A percentile compares a stretch with the other conserved stretches of the same genome.
Conservation (phyloP, 208 protist species). For the Trypanosoma cruzi region DNA sequence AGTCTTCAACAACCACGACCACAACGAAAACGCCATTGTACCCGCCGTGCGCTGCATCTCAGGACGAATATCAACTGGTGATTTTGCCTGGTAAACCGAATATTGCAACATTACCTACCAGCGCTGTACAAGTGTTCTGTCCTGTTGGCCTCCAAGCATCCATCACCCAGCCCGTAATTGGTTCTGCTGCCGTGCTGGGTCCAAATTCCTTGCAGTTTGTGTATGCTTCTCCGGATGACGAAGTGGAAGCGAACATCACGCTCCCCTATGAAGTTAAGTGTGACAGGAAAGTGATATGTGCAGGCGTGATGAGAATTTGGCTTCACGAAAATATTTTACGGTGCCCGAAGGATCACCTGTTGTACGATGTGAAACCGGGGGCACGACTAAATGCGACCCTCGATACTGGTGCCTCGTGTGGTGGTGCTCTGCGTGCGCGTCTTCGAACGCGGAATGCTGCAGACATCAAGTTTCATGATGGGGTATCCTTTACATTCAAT, state of each 20-base stretch:
- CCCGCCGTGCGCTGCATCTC: slow-evolving; percentile 28
- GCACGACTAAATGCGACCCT: slow-evolving; percentile 25
- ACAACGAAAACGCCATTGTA: slow-evolving; percentile 27
- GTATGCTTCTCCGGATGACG: slow-evolving; percentile 21
- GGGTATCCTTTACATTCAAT: slow-evolving; percentile 40
- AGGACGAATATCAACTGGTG: slow-evolving; percentile 7
- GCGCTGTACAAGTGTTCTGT: slow-evolving; percentile 17
- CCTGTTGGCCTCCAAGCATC: not conserved
- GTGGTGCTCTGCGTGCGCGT: slow-evolving; percentile 14
- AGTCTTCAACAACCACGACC: slow-evolving; percentile 21
- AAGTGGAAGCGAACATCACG: slow-evolving; percentile 16
- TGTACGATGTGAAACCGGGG: slow-evolving; percentile 23
- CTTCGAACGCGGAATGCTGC: slow-evolving; percentile 4
- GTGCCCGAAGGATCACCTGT: slow-evolving; percentile 21
- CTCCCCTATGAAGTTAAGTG: slow-evolving; percentile 35
- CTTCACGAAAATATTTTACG: slow-evolving; percentile 16
- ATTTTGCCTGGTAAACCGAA: slow-evolving; percentile 12
- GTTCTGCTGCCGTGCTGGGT: slow-evolving; percentile 14
- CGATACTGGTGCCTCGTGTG: slow-evolving; percentile 15
- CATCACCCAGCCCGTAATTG: slow-evolving; percentile 20
- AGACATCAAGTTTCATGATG: slow-evolving; percentile 19
- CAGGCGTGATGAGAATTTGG: slow-evolving; percentile 33
- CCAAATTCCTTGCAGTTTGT: slow-evolving; percentile 23
- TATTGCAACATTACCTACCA: slow-evolving; percentile 26
- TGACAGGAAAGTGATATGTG: slow-evolving; percentile 30